Evolutionary conservation across 768 basidiomycete species (phyloP).

Genomic region (Mycena olivaceomarginata): DNA sequence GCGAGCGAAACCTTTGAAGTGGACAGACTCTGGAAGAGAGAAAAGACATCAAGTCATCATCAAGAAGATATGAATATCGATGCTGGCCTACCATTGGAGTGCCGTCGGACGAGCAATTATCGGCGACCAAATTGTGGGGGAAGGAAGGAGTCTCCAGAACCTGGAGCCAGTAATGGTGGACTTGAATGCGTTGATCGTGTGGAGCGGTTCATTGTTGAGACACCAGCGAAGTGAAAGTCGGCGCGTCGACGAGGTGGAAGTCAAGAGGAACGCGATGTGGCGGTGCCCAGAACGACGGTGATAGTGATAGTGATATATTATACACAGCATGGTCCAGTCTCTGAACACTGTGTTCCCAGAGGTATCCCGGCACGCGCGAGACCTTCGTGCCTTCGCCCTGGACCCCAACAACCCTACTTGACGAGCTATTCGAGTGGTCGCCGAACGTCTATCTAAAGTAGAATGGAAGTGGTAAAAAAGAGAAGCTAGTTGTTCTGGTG

Average conservation of each 20-base stretch:
- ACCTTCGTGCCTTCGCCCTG: too few species aligned
- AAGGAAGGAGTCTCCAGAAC: conserved; percentile 1
- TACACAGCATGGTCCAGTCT: too few species aligned
- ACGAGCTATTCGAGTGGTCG: too few species aligned
- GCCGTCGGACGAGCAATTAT: conserved; percentile 1
- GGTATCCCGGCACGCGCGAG: too few species aligned
- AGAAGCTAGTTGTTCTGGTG: too few species aligned
- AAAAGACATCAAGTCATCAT: not conserved
- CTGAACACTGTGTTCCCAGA: too few species aligned
- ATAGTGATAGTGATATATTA: too few species aligned
- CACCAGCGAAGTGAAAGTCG: not conserved
- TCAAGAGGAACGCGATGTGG: not conserved
- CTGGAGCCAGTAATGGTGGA: conserved; percentile 1
- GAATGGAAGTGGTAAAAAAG: too few species aligned
- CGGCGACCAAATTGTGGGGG: not conserved
- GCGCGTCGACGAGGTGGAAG: not conserved
- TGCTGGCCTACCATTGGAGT: too few species aligned
- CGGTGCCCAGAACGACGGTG: conserved; percentile 1
- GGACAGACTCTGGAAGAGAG: not conserved
- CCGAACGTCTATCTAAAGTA: too few species aligned
- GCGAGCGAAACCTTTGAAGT: not conserved
- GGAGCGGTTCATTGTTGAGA: not conserved
- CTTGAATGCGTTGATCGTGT: not conserved
- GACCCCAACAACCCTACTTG: too few species aligned
- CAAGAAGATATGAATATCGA: not conserved